Base-by-base conservation (phyloP, 345 rosid genomes). In the Melaleuca quinquenervia region DNA sequence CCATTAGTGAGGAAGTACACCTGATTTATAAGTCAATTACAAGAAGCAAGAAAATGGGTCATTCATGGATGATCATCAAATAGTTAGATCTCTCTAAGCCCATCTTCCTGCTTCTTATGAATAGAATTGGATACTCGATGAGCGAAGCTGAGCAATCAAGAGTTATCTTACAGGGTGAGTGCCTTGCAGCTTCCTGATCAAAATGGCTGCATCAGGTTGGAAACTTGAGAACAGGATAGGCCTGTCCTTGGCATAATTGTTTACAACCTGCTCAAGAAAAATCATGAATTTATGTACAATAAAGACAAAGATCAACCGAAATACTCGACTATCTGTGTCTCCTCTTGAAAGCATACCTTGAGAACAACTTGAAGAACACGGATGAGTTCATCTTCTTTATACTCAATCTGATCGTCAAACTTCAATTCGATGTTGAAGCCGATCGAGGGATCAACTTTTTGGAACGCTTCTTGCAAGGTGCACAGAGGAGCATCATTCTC, bases 381-480 rank as follows among this genome's bases (percentile, higher is more conserved):
- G 88, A 85, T 74, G 85, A 97, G 96, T 85, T 92, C 86, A 20
- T 94, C 93, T 58, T 89, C 90, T 16, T 89, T 85, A 83, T 97
- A 97, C 48, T 92, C 90, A 56, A 95, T 82, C 80, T 93, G 88
- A 87, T 97, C 98, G 84, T 96, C 99, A 52, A 96, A 95, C 90
- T 97, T 97, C 75, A 97, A 87, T 89, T 97, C 98, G 84, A 97
- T 91, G 88, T 96, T 96, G 92, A 96, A 96, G 49, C 99, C 96
- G 44, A 94, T 27, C 14, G 91, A 85, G 26, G 93, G 93, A 6
- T 93, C 88, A 9, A 97, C 96, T 89, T 89, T 90, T 90, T 93
- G 89, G 51, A 97, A 92, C 50, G 94, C 98, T 82, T 94, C 98
- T 80, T 94, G 92, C 74, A 96, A 88, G 20, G 98, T 94, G 89